Base-by-base conservation (phyloP, 768 basidiomycete species). In the Pulveroboletus sp. region DNA sequence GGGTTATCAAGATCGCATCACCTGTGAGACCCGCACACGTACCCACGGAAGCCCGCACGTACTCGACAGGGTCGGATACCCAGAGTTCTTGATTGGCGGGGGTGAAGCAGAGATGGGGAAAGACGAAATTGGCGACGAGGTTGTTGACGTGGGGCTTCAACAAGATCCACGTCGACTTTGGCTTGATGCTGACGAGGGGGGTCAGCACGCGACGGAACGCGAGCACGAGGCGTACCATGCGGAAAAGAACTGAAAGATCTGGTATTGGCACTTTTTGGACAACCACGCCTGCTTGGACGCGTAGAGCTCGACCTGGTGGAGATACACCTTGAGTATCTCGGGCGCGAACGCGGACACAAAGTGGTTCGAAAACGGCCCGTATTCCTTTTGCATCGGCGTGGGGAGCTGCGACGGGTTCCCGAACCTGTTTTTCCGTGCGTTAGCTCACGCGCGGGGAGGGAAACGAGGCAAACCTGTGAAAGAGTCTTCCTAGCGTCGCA, bases 361-460 rank as follows among this genome's bases (percentile, higher is more conserved):
- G 65, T 90, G 85, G 52, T 84, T 73, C 6, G 90, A 81, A 58
- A 94, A 94, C 2, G 69, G 61, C 5, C 71, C 72, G 57, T 93
- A 93, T 27, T 86, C 80, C 13, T 76, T 71, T 64, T 85, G 77
- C 73, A 89, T 73, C 11, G 85, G 73, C 45, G 74, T 78, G 0
- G 91, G 89, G 22, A 94, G 79, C 63, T 93, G 92, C 1, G 87
- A 86, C 0, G 92, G 91, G 66, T 88, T 93, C 9, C 92, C 93
- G 58, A 83, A 94, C 45, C 87, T 86, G 27, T 6, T 49, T 17
- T 20, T 22, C 16, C 27, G 8, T 26, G 23, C 10, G 14, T 64
- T 41, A 64, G 51, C 23, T 23, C 32, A 47, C 22, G 26, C n/a
- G n/a, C n/a, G 12, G 10, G 24, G 1, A 22, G n/a, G 11, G 20